Base-by-base conservation (phyloP, 1,284 basidiomycete species). In the Sporisorium scitamineum region DNA sequence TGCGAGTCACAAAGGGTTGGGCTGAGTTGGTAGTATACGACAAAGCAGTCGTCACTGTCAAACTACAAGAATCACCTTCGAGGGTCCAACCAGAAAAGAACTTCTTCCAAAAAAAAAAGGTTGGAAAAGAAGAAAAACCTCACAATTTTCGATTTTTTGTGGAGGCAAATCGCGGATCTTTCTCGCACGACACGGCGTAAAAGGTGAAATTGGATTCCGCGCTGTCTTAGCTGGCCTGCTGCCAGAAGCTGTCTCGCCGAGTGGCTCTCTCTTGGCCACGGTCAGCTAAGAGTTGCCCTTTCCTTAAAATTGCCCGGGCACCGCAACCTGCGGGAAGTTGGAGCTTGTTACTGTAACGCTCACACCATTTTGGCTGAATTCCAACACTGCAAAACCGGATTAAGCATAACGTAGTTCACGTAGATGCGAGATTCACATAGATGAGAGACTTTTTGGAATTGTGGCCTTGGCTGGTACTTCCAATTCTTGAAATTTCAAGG, bases 21-120 rank as follows among this genome's bases (percentile, higher is more conserved):
- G n/a, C n/a, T n/a, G n/a, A n/a, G n/a, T n/a, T n/a, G n/a, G n/a
- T n/a, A n/a, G n/a, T n/a, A n/a, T n/a, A n/a, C n/a, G n/a, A n/a
- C n/a, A n/a, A n/a, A n/a, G 47, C 47, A n/a, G 4, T n/a, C 18
- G 37, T n/a, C 37, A 18, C 18, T 10, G 27, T 48, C 27, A 29
- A n/a, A 31, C n/a, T n/a, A 48, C 27, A 29, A 48, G 47, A 26
- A 47, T 29, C 37, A 8, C n/a, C 37, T 18, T 5, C 26, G 27
- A 48, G 47, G 47, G 47, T 48, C 47, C 47, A 48, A 22, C 44
- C 4, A 27, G 14, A 29, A 29, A 47, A 47, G 14, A 47, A 47
- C n/a, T 45, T 45, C 44, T 45, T 48, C 27, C 27, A 27, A 48
- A 48, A 48, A 29, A 48, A 48, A 48, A 48, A 48, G 5, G 13